A percentile compares a stretch with the other conserved stretches of the same genome.
Conservation (phyloP, 345 rosid genomes). For the Luvunga scandens region DNA sequence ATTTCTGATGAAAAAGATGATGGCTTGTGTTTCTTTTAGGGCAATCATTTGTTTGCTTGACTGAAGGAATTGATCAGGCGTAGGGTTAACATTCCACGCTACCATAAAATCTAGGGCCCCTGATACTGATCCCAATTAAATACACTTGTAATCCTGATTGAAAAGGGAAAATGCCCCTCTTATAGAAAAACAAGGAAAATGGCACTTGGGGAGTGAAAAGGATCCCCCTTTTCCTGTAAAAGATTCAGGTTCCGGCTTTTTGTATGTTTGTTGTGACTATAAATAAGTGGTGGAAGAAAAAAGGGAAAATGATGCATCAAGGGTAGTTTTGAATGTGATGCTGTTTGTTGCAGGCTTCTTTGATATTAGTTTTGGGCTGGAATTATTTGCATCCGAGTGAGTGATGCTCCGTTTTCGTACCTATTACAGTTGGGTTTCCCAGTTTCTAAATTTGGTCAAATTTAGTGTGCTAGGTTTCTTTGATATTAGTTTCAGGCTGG, state of each 20-base stretch:
- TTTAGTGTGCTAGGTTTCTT: neutral
- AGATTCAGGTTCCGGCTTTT: neutral
- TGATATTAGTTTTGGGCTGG: neutral
- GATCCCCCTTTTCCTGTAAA: neutral
- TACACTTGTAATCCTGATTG: neutral
- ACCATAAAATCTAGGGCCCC: too few relatives aligned
- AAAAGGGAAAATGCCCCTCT: neutral
- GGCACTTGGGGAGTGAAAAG: neutral
- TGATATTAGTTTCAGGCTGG: neutral
- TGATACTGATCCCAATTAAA: neutral
- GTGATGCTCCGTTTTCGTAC: too few relatives aligned
- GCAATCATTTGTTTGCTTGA: neutral
- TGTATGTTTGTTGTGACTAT: neutral
- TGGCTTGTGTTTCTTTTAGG: neutral
- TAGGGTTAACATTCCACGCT: neutral
- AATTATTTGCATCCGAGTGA: too few relatives aligned
- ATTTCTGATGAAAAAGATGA: neutral
- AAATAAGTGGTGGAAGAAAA: neutral
- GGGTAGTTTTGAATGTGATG: neutral
- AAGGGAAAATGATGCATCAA: neutral
- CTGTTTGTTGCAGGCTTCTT: neutral
- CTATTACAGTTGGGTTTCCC: too few relatives aligned
- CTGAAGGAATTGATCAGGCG: neutral
- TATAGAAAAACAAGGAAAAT: neutral
- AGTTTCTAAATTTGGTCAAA: too few relatives aligned